phyloP scores from a whole-genome alignment of 768 basidiomycete species.

The Thelephora ganbajun region DNA sequence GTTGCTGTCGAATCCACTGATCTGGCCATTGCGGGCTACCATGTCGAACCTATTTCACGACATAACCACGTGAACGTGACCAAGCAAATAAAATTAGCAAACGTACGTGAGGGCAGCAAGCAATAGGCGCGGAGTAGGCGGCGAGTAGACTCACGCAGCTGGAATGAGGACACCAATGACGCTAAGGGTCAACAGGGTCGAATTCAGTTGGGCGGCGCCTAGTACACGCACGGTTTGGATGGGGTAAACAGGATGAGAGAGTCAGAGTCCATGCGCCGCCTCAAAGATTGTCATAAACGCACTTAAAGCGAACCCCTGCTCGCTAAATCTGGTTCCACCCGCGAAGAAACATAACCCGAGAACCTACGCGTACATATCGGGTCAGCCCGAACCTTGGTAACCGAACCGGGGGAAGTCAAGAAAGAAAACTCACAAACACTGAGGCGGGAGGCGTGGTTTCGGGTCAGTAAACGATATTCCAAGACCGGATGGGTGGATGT shows the following conservation, averaged over 20 bases:
- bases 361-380: conserved; percentile 25
- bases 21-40: neutral
- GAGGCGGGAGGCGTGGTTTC: no score
- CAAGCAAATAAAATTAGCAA: neutral
- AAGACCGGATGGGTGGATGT: no score
- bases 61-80: neutral
- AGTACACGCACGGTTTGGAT: neutral
- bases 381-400: conserved; percentile 21
- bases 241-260: neutral
- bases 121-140: no score
- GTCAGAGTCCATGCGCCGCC: neutral
- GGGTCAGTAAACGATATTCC: no score
- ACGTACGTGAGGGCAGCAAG: no score
- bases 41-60: neutral
- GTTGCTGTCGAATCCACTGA: neutral
- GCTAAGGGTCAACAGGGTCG: conserved; percentile 62
- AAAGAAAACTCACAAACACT: no score
- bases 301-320: conserved; percentile 71
- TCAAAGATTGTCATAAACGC: conserved; percentile 15
- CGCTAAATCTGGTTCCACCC: conserved; percentile 62
- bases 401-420: conserved; percentile 11
- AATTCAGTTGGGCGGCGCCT: conserved; percentile 58
- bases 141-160: conserved; percentile 36
- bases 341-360: conserved; percentile 89
- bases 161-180: conserved; percentile 71